Evolutionary conservation across 2,329 filamentous ascomycete genomes (phyloP).

Genomic region (Tetracladium maxilliforme): DNA sequence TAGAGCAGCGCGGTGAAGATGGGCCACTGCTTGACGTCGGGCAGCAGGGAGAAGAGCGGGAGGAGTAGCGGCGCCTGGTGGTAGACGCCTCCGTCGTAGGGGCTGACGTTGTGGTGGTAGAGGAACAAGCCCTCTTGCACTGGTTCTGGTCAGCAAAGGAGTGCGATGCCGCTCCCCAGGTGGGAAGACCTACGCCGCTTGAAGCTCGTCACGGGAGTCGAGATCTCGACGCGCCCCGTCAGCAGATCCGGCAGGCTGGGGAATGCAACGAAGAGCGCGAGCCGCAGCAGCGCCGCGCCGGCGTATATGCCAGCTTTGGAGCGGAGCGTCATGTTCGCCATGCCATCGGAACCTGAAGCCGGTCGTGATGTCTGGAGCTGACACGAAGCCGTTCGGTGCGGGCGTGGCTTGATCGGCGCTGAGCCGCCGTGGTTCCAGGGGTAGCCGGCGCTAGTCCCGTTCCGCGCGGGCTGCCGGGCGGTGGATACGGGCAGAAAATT

Average conservation of each 20-base stretch:
- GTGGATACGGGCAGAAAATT: too few relatives aligned
- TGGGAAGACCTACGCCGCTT: constrained; percentile 60
- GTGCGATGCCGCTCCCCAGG: constrained; percentile 2
- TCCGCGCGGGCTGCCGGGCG: too few relatives aligned
- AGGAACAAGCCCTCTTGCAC: constrained; percentile 95
- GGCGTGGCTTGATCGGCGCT: too few relatives aligned
- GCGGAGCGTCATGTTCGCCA: too few relatives aligned
- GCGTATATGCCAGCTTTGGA: constrained; percentile 56
- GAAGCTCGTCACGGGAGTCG: constrained; percentile 94
- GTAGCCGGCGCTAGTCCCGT: too few relatives aligned
- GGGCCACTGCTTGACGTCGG: constrained; percentile 49
- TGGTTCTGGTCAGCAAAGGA: constrained; percentile 17
- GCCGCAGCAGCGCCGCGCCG: constrained; percentile 62
- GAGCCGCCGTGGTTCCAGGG: too few relatives aligned
- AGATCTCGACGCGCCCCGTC: constrained; percentile 86
- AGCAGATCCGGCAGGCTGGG: constrained; percentile 73
- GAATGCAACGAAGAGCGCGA: constrained; percentile 68
- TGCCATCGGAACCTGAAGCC: too few relatives aligned
- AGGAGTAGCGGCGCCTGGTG: constrained; percentile 78
- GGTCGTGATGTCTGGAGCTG: too few relatives aligned
- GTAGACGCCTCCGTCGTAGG: constrained; percentile 84
- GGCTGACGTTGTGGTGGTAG: constrained; percentile 90
- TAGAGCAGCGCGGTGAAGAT: constrained; percentile 71
- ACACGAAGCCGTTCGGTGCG: too few relatives aligned
- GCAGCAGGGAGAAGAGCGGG: constrained; percentile 80